phyloP scores from a whole-genome alignment of 352 stramenopile species.

The Globisporangium recalcitrans region DNA sequence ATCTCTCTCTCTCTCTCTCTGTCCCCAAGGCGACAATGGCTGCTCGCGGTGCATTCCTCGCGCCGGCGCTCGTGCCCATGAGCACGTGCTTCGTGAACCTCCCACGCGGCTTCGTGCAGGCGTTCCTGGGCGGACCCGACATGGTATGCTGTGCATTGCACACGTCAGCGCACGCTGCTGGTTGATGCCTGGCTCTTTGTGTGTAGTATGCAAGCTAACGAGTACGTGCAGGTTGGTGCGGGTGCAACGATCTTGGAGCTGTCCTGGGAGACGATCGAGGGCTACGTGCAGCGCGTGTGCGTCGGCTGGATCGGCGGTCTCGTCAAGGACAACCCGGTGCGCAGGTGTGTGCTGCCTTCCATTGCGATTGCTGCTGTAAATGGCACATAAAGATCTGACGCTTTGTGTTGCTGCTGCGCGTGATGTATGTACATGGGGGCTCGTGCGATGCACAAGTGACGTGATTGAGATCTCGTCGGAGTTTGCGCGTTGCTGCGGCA shows the following conservation, averaged over 20 bases:
- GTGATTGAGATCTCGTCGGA: constrained; percentile 79
- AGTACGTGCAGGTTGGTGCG: constrained; percentile 20
- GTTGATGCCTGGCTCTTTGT: background rate
- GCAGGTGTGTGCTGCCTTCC: constrained; percentile 29
- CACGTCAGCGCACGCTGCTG: background rate
- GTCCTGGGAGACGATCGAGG: constrained; percentile 76
- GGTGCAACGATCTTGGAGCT: constrained; percentile 66
- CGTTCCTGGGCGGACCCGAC: constrained; percentile 41
- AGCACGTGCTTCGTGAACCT: constrained; percentile 74
- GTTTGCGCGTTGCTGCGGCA: constrained; percentile 74
- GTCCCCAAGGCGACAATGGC: constrained; percentile 14
- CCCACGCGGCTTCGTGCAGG: constrained; percentile 55
- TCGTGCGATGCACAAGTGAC: constrained; percentile 32
- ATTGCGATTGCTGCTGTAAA: background rate
- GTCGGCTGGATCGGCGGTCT: constrained; percentile 65
- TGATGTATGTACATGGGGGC: background rate
- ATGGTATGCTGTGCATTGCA: constrained; percentile 18
- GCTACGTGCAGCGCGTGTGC: constrained; percentile 71
- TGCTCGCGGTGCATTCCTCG: constrained; percentile 53
- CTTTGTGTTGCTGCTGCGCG: background rate
- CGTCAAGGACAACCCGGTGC: constrained; percentile 37
- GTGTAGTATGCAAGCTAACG: background rate
- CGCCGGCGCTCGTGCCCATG: constrained; percentile 51
- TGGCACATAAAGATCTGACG: background rate
- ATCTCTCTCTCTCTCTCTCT: background rate